Evolutionary conservation across 306 rosid genomes (phyloP).

Genomic region (Abrus precatorius): DNA sequence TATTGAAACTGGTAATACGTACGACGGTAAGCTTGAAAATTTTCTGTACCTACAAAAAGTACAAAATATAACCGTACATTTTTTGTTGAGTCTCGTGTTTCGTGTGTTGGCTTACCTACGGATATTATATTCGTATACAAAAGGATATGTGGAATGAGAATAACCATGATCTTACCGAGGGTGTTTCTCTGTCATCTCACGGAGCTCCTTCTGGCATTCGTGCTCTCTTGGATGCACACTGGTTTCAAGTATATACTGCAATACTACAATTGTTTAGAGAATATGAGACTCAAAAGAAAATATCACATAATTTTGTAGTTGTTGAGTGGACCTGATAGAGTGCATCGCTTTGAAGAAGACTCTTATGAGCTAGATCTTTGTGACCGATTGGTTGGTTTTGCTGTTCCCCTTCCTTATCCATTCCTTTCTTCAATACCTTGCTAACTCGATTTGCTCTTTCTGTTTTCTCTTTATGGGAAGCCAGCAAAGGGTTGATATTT

Average conservation of each 20-base stretch:
- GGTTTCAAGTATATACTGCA: conserved; percentile 83
- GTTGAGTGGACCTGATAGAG: conserved; percentile 70
- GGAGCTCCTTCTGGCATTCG: conserved; percentile 84
- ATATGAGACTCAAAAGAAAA: not conserved
- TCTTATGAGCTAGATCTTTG: conserved; percentile 88
- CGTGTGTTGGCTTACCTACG: too few relatives aligned
- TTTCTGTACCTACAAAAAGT: too few relatives aligned
- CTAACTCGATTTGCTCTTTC: too few relatives aligned
- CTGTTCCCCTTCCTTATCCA: conserved; percentile 16
- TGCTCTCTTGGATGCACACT: conserved; percentile 95
- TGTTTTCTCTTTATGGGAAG: too few relatives aligned
- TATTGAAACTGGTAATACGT: too few relatives aligned
- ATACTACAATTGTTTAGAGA: not conserved
- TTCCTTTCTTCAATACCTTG: not conserved
- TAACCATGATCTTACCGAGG: conserved; percentile 56
- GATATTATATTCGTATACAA: too few relatives aligned
- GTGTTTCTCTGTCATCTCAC: conserved; percentile 86
- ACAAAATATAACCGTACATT: too few relatives aligned
- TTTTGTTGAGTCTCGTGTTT: too few relatives aligned
- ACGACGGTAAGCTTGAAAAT: too few relatives aligned
- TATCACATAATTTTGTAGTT: not conserved
- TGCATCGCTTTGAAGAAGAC: conserved; percentile 90
- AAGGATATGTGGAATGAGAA: not conserved
- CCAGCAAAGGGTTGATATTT: too few relatives aligned
- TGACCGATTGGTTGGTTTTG: conserved; percentile 38